Evolutionary conservation across 2,329 filamentous ascomycete species (phyloP), one percentile per base, ranked within the genome.

Genomic region (Alternaria sp.): DNA sequence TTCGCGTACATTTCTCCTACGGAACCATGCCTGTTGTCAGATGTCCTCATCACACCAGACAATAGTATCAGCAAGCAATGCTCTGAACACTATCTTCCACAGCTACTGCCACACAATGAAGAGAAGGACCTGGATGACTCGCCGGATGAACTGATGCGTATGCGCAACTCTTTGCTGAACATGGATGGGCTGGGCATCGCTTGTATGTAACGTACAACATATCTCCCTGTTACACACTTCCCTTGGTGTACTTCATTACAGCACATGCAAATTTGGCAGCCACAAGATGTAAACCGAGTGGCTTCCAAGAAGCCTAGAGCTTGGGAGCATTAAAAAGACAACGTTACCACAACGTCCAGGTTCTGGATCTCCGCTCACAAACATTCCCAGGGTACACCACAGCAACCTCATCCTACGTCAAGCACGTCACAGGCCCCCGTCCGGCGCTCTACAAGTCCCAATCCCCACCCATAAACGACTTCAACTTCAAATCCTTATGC

Each of bases 151-250:
- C 72, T 81, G 46, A 71, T 84, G 64, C 78, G 78, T 23, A 77
- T 80, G 56, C 81, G 83, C 26, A 86, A 86, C 69, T 79, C 80
- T 2, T 72, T 85, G 28, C 78, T 83, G 70, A 85, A 85, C 67
- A 81, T 85, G 68, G 84, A 86, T 66, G 84, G 84, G 33, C 74
- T 84, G 10, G 84, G 84, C n/a, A 72, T 85, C 53, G 81, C 81
- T 23, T 85, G 82, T 71, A 70, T 45, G 69, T 69, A 13, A 17
- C 21, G 17, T 17, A n/a, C 11, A 21, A 0, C 14, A 3, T 14
- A 1, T 46, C 2, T 14, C 28, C 17, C n/a, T 31, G 29, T 28
- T 14, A 3, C 9, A 21, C 17, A 13, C 0, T 5, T 2, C 39
- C 29, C 3, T 8, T 9, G 17, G 3, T 14, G 11, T 17, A 11